These are phyloP conservation scores for Cladorrhinum sp. DNA, from an alignment of 2,329 filamentous ascomycete genomes.

Conservation along the genomic window DNA sequence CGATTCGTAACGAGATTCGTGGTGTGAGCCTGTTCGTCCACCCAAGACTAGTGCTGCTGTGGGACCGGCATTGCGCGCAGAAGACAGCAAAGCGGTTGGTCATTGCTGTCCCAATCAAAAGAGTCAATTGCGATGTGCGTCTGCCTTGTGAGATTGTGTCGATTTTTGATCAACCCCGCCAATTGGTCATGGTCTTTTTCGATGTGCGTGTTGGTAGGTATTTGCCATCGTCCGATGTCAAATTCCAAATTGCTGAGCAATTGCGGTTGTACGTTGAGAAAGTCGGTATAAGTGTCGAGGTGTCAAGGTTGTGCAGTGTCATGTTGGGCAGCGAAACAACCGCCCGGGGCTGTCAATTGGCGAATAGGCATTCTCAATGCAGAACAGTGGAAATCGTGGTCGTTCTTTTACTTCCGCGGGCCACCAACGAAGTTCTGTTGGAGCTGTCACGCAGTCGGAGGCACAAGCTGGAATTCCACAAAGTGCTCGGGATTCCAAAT, in stretches of 20 bases:
- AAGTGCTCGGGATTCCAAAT: constrained; percentile 4
- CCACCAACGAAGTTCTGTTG: neutral
- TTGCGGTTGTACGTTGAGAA: neutral
- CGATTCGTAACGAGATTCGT: no score
- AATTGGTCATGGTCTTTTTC: no score
- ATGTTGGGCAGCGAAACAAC: neutral
- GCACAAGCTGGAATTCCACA: neutral
- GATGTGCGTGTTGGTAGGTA: no score
- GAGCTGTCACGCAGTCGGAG: neutral
- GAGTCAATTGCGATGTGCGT: neutral
- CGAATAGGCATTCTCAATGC: constrained; percentile 8
- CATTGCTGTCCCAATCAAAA: constrained; percentile 13
- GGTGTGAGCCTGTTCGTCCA: constrained; percentile 9
- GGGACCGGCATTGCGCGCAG: no score
- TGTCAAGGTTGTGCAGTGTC: neutral
- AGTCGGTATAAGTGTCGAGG: neutral
- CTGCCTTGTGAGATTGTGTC: neutral
- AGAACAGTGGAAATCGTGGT: neutral
- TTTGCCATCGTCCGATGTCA: no score
- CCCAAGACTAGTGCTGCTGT: neutral
- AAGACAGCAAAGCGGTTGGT: constrained; percentile 9
- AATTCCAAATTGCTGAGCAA: constrained; percentile 10
- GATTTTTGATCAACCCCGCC: neutral
- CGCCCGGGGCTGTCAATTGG: constrained; percentile 1
- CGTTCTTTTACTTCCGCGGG: no score